Evolutionary conservation across 257 asterid genomes (phyloP), one percentile per base, ranked within the genome.

Genomic region (Lantana camara): DNA sequence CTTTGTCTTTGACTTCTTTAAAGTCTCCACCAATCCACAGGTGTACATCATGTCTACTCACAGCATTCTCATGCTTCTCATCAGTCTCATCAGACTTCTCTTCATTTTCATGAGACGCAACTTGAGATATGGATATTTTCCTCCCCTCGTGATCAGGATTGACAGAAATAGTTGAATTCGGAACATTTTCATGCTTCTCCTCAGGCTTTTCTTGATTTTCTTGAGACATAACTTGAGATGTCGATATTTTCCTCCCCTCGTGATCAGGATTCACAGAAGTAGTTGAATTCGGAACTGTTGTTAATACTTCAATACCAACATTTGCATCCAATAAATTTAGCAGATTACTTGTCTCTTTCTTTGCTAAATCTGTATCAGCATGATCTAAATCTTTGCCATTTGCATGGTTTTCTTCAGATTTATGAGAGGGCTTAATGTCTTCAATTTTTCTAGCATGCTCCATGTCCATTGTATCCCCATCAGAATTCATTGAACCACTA

Each of bases 151-250:
- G n/a, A n/a, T n/a, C n/a, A n/a, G n/a, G n/a, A n/a, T n/a, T n/a
- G n/a, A n/a, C n/a, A n/a, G n/a, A n/a, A n/a, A n/a, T n/a, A n/a
- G n/a, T n/a, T n/a, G n/a, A n/a, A n/a, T n/a, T n/a, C n/a, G n/a
- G n/a, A n/a, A n/a, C n/a, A n/a, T n/a, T n/a, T n/a, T n/a, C n/a
- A n/a, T n/a, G n/a, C n/a, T n/a, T n/a, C n/a, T n/a, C n/a, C n/a
- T n/a, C n/a, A n/a, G n/a, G n/a, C n/a, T 45, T 66, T 44, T 68
- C 75, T 70, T 71, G 79, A 73, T 46, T 70, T 70, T 54, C 67
- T 41, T 13, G 49, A 46, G 77, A 22, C 64, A 63, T 16, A 57
- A 65, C 71, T 55, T 46, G 63, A 64, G 77, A 75, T 40, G 80
- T 64, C 45, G 61, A 65, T 9, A 55, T 57, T 49, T 54, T 52